Evolutionary conservation across 2,329 filamentous ascomycete species (phyloP).

Genomic region (Ophiostoma ulmi): DNA sequence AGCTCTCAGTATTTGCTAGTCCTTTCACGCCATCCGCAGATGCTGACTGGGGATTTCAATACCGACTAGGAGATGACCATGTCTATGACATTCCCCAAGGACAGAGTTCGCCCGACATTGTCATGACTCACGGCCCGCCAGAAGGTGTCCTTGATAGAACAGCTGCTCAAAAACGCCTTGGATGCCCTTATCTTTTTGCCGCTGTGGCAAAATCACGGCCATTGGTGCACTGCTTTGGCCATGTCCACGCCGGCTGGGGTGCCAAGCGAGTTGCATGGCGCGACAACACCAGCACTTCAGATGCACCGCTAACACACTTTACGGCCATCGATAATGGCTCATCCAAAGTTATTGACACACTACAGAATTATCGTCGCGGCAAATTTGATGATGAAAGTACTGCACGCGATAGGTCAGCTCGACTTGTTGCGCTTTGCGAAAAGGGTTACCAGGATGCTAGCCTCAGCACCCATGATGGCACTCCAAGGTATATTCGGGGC

Average conservation of each 20-base stretch:
- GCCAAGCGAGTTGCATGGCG: not conserved
- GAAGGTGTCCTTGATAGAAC: not conserved
- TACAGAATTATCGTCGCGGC: not conserved
- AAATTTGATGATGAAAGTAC: not conserved
- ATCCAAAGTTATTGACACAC: not conserved
- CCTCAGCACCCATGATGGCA: not conserved
- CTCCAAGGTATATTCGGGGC: not conserved
- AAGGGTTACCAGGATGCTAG: not conserved
- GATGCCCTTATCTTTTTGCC: not conserved
- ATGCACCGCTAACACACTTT: not conserved
- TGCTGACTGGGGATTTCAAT: conserved; percentile 49
- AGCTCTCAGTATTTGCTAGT: conserved; percentile 48
- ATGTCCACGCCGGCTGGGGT: not conserved
- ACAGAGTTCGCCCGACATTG: not conserved
- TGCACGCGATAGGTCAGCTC: not conserved
- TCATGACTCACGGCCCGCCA: not conserved
- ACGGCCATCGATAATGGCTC: not conserved
- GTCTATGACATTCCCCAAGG: not conserved
- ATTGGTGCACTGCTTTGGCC: not conserved
- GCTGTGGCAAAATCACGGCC: not conserved
- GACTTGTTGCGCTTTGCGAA: not conserved
- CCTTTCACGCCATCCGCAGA: conserved; percentile 45
- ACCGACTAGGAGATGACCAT: conserved; percentile 32
- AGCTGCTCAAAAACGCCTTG: not conserved
- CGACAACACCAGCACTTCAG: not conserved